Base-by-base conservation (phyloP, 2,329 filamentous ascomycete species). In the Colletotrichum spaethianum region DNA sequence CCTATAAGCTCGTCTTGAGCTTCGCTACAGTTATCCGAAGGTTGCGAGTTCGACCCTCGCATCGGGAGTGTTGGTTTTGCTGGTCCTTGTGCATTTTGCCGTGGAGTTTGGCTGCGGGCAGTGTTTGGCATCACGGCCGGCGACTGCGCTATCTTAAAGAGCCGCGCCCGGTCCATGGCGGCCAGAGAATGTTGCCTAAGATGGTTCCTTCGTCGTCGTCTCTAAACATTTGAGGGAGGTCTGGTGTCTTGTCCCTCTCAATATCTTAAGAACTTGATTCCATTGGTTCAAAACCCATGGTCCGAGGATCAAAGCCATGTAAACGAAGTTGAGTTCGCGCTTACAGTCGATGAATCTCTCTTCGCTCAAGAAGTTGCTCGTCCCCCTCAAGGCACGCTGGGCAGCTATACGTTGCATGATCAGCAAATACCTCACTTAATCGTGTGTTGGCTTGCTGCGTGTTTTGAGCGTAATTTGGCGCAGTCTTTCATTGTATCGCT, bases 41-140 rank as follows among this genome's bases (percentile, higher is more conserved):
- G 42, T n/a, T 48, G 44, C 59, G 42, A 62, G 33, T 38, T 62
- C 31, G 44, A 50, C 42, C 59, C 42, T 62, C 8, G 46, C 42
- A 50, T 62, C 42, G 42, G 28, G 46, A 48, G 53, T 3, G 18
- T 14, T 38, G 5, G 2, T 56, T 56, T 56, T 56, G 52, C 12
- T 38, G 11, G 2, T 55, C n/a, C 3, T 16, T 20, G 12, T 3
- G n/a, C 12, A 23, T 56, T 23, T 56, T 38, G 26, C 4, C 48
- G 4, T 9, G 4, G 14, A 7, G 7, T 18, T 50, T 52, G 28
- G 26, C 48, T 52, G 14, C 14, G 26, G 26, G 26, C 23, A 6
- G 14, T 14, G 46, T 26, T 50, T 50, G 4, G 46, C 46, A 50
- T 14, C 1, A n/a, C n/a, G 44, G n/a, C 44, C n/a, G 5, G n/a